These are phyloP conservation scores for Fragaria iinumae DNA, from an alignment of 306 rosid genomes.

Conservation along the genomic window DNA sequence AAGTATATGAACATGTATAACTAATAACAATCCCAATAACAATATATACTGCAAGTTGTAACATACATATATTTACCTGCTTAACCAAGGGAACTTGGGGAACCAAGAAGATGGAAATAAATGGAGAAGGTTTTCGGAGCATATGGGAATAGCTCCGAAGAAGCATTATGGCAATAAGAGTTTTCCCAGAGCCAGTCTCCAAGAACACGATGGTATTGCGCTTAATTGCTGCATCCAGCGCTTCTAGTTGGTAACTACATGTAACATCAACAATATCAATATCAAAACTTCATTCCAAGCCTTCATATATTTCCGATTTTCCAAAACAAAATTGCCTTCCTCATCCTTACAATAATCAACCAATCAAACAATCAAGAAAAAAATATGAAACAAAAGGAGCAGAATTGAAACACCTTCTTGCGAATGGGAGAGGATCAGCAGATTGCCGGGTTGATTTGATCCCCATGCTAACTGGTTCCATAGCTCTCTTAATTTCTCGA, in stretches of 20 bases:
- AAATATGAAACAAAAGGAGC: not conserved
- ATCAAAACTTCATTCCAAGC: not conserved
- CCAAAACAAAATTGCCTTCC: too few relatives aligned
- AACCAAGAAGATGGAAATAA: too few relatives aligned
- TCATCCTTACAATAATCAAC: not conserved
- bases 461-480: slow-evolving; percentile 35
- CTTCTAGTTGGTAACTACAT: slow-evolving; percentile 80
- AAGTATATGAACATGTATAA: too few relatives aligned
- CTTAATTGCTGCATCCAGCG: slow-evolving; percentile 54
- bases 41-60: too few relatives aligned
- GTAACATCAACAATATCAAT: not conserved
- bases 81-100: too few relatives aligned
- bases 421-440: slow-evolving; percentile 58
- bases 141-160: too few relatives aligned
- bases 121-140: too few relatives aligned
- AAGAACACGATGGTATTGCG: slow-evolving; percentile 67
- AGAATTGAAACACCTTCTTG: slow-evolving; percentile 46
- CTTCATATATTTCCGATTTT: not conserved
- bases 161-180: slow-evolving; percentile 80
- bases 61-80: too few relatives aligned
- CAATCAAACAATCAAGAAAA: not conserved
- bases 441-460: slow-evolving; percentile 6
- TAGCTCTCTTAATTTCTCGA: not conserved
- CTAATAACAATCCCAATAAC: too few relatives aligned
- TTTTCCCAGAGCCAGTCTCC: slow-evolving; percentile 94